Evolutionary conservation across 2,329 filamentous ascomycete genomes (phyloP), one percentile per base, ranked within the genome.

Genomic region (Sporothrix protearum): DNA sequence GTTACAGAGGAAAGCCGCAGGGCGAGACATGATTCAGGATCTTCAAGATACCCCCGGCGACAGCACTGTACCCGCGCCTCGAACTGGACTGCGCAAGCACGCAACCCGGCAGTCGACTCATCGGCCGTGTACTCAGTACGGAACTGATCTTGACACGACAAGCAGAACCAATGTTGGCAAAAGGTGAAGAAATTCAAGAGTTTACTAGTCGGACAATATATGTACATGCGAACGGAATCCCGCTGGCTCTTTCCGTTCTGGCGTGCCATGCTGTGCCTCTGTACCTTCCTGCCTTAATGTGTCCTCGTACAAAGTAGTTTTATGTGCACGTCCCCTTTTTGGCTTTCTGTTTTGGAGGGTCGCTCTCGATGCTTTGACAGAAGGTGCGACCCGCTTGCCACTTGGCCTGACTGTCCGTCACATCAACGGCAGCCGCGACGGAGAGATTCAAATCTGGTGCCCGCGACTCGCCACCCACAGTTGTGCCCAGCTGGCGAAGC

Each of bases 131-230:
- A 22, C n/a, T n/a, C n/a, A n/a, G n/a, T n/a, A n/a, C n/a, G n/a
- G n/a, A n/a, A n/a, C n/a, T n/a, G 10, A 22, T 51, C 19, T n/a
- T 22, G 19, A 22, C 49, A 51, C 49, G 22, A 51, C 8, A 22
- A 22, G 22, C 22, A 22, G 9, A 19, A 49, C 8, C 47, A 12
- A 25, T n/a, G 1, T 25, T 22, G n/a, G 7, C 2, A 53, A 8
- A 22, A 53, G 25, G 14, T 25, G 14, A 4, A 53, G n/a, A 61
- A 39, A 22, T 22, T n/a, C n/a, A 61, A 39, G 33, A 63, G 25
- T 42, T 42, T 7, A 22, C 57, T 63, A 63, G 57, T 63, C 57
- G 57, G 57, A 63, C 57, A 63, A n/a, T n/a, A 42, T 33, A 63
- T 63, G 36, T n/a, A 42, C 57, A 63, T 63, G n/a, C 9, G n/a